These are phyloP conservation scores for Auxenochlorella pyrenoidosa DNA, from an alignment of 139 green algal genomes.

Conservation along the genomic window DNA sequence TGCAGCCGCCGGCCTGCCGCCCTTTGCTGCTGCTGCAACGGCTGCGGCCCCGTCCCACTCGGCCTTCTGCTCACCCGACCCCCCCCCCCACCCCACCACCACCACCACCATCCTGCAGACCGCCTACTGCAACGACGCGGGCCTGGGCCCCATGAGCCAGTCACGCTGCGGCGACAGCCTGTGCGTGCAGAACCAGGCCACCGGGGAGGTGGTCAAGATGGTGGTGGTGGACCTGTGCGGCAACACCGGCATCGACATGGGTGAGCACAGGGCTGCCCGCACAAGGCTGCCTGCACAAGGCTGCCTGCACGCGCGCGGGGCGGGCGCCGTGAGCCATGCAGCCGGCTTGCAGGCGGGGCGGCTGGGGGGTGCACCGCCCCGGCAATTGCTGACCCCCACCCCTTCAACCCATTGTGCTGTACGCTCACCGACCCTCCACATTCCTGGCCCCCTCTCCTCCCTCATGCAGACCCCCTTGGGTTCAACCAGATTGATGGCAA, in stretches of 20 bases:
- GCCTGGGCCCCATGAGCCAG: conserved; percentile 26
- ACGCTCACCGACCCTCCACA: too few species aligned
- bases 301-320: too few species aligned
- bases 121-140: conserved; percentile 22
- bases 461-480: not conserved
- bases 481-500: conserved; percentile 29
- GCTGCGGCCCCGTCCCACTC: too few species aligned
- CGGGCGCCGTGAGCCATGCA: too few species aligned
- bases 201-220: conserved; percentile 5
- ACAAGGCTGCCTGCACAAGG: too few species aligned
- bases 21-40: too few species aligned
- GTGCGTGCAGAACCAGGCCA: conserved; percentile 10
- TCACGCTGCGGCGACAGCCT: conserved; percentile 25
- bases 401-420: too few species aligned
- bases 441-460: not conserved
- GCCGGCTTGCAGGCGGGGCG: too few species aligned
- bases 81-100: not conserved
- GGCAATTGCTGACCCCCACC: too few species aligned
- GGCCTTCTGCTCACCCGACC: not conserved
- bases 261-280: not conserved
- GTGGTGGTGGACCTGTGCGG: conserved; percentile 32
- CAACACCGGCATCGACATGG: conserved; percentile 12
- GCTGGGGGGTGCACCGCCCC: too few species aligned
- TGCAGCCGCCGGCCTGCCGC: too few species aligned
- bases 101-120: conserved; percentile 4